Evolutionary conservation across 805 yeast species (phyloP).

Genomic region (Zygosaccharomyces rouxii): DNA sequence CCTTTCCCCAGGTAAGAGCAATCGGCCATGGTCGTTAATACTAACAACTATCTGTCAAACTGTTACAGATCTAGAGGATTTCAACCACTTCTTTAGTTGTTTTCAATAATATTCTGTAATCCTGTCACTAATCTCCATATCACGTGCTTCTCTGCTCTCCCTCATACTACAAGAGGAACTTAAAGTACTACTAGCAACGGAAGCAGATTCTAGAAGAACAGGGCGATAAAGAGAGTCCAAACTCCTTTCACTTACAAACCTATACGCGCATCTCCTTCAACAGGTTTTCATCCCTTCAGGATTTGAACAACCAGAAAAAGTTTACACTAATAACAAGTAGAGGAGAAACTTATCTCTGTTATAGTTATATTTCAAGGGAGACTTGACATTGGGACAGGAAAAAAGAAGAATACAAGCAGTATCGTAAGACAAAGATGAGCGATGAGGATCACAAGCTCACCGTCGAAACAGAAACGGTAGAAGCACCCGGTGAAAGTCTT

Average conservation of each 20-base stretch:
- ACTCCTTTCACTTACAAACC: too few relatives aligned
- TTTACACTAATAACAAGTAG: too few relatives aligned
- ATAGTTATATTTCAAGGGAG: neutral
- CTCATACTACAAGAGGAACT: neutral
- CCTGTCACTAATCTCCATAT: neutral
- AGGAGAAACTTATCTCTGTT: too few relatives aligned
- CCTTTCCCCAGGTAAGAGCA: neutral
- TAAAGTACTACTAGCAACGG: neutral
- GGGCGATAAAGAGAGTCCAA: too few relatives aligned
- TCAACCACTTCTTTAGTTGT: neutral
- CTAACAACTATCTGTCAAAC: neutral
- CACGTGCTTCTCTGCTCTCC: neutral
- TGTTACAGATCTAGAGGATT: neutral
- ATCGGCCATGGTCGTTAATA: neutral
- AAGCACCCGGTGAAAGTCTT: conserved; percentile 35
- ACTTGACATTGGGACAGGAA: neutral
- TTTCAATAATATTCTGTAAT: neutral
- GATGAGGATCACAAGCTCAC: conserved; percentile 40
- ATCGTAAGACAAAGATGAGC: conserved; percentile 10
- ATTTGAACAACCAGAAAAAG: too few relatives aligned
- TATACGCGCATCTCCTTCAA: too few relatives aligned
- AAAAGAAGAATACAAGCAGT: neutral
- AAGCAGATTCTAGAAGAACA: neutral
- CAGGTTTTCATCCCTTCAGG: too few relatives aligned
- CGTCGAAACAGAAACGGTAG: conserved; percentile 62